phyloP scores from a whole-genome alignment of 73 alveolate species.

The Paramecium pentaurelia region DNA sequence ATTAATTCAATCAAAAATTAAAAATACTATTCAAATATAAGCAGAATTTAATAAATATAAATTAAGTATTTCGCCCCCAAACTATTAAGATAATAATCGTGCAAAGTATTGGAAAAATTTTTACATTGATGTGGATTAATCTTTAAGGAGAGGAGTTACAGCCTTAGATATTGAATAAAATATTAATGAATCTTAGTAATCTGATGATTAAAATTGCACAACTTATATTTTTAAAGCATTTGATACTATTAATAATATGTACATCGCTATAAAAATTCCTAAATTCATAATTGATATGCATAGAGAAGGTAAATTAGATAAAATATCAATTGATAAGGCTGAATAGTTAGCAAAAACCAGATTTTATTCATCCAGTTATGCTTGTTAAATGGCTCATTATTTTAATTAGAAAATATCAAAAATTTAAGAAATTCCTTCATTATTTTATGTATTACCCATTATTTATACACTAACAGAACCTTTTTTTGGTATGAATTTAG shows the following conservation, averaged over 20 bases:
- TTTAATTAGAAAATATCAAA: not conserved
- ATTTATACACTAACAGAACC: not conserved
- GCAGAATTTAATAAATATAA: not conserved
- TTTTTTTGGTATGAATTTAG: not conserved
- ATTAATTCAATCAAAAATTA: too few species aligned
- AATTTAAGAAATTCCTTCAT: not conserved
- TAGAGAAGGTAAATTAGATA: not conserved
- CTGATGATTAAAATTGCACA: not conserved
- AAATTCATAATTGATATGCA: not conserved
- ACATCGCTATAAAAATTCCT: not conserved
- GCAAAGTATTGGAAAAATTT: not conserved
- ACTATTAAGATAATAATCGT: too few species aligned
- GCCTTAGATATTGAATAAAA: not conserved
- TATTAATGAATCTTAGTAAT: not conserved
- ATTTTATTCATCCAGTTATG: not conserved
- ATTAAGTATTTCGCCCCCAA: not conserved
- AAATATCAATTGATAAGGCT: not conserved
- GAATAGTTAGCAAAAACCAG: not conserved
- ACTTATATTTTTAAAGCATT: constrained; percentile 13
- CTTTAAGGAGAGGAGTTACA: not conserved
- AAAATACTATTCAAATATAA: not conserved
- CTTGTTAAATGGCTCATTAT: not conserved
- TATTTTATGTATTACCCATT: not conserved
- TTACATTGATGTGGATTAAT: too few species aligned
- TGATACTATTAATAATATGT: not conserved